These are phyloP conservation scores for Solanum bulbocastanum DNA, from an alignment of 257 asterid genomes.

Conservation along the genomic window DNA sequence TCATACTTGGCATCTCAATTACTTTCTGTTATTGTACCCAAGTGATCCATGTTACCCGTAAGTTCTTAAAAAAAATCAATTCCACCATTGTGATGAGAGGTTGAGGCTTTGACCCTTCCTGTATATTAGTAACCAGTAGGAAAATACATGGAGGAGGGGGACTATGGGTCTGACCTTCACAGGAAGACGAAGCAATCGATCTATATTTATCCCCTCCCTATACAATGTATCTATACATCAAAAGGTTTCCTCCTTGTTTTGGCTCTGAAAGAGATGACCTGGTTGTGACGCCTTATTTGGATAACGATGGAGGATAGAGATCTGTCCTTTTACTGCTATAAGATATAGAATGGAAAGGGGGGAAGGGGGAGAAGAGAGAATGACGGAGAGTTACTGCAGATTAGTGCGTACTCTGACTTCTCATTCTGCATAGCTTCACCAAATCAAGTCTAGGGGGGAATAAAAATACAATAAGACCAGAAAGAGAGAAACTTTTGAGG, in stretches of 20 bases:
- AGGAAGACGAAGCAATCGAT: background rate
- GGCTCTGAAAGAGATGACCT: background rate
- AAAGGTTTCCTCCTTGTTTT: background rate
- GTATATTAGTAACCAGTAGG: background rate
- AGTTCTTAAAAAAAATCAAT: background rate
- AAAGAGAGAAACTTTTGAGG: background rate
- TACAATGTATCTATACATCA: background rate
- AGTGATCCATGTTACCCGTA: background rate
- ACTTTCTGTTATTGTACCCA: background rate
- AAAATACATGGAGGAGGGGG: background rate
- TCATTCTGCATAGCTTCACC: background rate
- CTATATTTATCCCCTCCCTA: background rate
- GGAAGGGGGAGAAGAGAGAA: background rate
- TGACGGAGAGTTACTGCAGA: background rate
- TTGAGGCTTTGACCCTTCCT: background rate
- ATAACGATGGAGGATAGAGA: background rate
- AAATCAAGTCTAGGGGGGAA: background rate
- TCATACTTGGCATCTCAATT: background rate
- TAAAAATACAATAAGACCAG: background rate
- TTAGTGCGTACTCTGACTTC: background rate
- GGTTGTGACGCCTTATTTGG: background rate
- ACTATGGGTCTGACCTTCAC: background rate
- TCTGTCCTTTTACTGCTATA: background rate
- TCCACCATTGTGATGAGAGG: background rate
- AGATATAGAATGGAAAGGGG: background rate